phyloP scores from a whole-genome alignment of 306 rosid species.

The Casuarina equisetifolia region DNA sequence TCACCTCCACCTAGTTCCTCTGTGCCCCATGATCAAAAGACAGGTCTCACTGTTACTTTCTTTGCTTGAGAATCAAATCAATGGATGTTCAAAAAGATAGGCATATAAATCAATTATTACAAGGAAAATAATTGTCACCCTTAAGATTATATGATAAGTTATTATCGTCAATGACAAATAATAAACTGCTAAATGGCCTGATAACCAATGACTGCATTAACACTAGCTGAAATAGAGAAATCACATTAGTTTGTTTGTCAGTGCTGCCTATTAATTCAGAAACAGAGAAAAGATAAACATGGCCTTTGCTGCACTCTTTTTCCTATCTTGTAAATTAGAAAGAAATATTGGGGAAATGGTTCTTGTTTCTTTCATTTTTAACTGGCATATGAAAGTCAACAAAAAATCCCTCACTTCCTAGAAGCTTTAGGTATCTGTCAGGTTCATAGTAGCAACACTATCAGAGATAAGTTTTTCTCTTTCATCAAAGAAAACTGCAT shows the following conservation, averaged over 20 bases:
- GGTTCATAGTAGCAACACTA: not conserved
- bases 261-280: not conserved
- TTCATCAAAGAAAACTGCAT: not conserved
- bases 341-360: not conserved
- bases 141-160: constrained; percentile 5
- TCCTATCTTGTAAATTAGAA: not conserved
- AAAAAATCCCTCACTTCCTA: not conserved
- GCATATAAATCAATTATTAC: not conserved
- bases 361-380: not conserved
- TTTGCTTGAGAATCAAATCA: constrained; percentile 18
- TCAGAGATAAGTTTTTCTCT: not conserved
- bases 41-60: constrained; percentile 27
- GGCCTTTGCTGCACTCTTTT: not conserved
- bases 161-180: constrained; percentile 1
- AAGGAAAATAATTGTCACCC: constrained; percentile 15
- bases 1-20: constrained; percentile 97
- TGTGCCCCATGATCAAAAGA: constrained; percentile 49
- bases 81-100: constrained; percentile 24
- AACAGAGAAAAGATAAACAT: not conserved
- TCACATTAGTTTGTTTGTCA: not conserved
- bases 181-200: not conserved
- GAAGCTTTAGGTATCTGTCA: not conserved
- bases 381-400: not conserved
- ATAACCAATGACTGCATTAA: not conserved
- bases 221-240: constrained; percentile 4